Conservation (phyloP, 2,329 filamentous ascomycete genomes). For the Arthrobotrys sinensis region DNA sequence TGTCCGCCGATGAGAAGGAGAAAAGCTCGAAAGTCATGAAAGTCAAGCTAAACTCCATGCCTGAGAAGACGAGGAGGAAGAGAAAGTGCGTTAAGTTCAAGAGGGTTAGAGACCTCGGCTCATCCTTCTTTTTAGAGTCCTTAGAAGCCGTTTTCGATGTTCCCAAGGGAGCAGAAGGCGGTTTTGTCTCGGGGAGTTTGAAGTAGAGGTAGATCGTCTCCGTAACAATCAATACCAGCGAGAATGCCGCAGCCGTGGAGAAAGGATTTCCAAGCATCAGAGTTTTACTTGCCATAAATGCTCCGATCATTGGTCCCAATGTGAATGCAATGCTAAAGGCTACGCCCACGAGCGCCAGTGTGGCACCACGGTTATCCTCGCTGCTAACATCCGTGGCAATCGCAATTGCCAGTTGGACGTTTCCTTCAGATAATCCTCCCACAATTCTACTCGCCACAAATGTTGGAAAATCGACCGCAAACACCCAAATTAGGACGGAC, state of each 20-base stretch:
- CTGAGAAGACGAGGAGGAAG: constrained; percentile 96
- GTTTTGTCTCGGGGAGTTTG: constrained; percentile 87
- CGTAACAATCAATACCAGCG: constrained; percentile 83
- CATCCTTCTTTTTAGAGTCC: constrained; percentile 41
- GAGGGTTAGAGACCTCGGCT: constrained; percentile 69
- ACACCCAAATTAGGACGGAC: constrained; percentile 93
- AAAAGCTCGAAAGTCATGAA: constrained; percentile 99
- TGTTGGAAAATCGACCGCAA: constrained; percentile 92
- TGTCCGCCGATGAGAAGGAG: constrained; percentile 81
- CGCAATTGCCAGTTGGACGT: constrained; percentile 94
- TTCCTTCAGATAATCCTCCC: constrained; percentile 94
- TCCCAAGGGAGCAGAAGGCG: constrained; percentile 68
- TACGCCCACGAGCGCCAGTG: constrained; percentile 95
- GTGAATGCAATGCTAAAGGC: constrained; percentile 99
- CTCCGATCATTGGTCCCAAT: constrained; percentile 92
- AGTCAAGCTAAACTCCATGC: constrained; percentile 96
- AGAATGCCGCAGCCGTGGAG: constrained; percentile 90
- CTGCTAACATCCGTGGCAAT: constrained; percentile 97
- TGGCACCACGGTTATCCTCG: constrained; percentile 84
- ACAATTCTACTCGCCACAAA: constrained; percentile 95
- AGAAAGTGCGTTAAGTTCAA: constrained; percentile 89
- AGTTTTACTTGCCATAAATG: constrained; percentile 83
- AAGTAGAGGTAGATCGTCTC: constrained; percentile 92
- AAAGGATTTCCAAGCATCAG: constrained; percentile 88
- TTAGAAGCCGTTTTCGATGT: constrained; percentile 63